These are phyloP conservation scores for Furcasterigmium sp. DNA, from an alignment of 2,329 filamentous ascomycete genomes.

Conservation along the genomic window DNA sequence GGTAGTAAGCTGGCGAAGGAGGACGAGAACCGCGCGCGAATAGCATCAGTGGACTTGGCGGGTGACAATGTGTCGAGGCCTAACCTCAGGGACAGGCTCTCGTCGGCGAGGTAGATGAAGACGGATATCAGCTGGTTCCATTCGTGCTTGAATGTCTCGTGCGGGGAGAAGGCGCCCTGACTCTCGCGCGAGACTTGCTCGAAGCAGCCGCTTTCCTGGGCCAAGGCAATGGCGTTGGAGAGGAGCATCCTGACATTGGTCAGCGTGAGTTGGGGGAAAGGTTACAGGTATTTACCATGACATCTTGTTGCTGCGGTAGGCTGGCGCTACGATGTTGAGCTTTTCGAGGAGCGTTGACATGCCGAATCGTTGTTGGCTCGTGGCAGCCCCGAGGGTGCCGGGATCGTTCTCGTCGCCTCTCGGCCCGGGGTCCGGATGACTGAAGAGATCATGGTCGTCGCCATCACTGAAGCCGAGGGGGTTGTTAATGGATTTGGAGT, in stretches of 20 bases:
- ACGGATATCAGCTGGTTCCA: neutral
- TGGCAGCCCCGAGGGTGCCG: neutral
- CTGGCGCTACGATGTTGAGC: neutral
- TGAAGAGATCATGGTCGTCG: neutral
- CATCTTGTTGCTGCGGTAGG: slow-evolving; percentile 1
- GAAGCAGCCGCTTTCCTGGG: neutral
- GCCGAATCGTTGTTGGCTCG: neutral
- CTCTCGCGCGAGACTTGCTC: neutral
- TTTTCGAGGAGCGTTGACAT: neutral
- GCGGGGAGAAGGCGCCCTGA: neutral
- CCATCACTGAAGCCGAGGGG: neutral
- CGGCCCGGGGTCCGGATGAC: neutral
- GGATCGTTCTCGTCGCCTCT: neutral
- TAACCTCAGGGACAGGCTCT: neutral
- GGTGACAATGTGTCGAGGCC: neutral
- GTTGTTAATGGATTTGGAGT: slow-evolving; percentile 1
- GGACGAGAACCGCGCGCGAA: neutral
- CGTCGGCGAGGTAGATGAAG: neutral
- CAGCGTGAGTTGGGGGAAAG: neutral
- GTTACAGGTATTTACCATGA: neutral
- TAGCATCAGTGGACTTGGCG: neutral
- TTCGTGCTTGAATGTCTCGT: neutral
- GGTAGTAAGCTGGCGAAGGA: neutral
- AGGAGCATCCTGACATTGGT: neutral
- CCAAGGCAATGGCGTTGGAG: neutral